Percentiles rank a stretch among this genome's conserved stretches.
These are phyloP conservation scores for Symbiodinium pilosum DNA, from an alignment of 73 alveolate genomes.

Conservation along the genomic window DNA sequence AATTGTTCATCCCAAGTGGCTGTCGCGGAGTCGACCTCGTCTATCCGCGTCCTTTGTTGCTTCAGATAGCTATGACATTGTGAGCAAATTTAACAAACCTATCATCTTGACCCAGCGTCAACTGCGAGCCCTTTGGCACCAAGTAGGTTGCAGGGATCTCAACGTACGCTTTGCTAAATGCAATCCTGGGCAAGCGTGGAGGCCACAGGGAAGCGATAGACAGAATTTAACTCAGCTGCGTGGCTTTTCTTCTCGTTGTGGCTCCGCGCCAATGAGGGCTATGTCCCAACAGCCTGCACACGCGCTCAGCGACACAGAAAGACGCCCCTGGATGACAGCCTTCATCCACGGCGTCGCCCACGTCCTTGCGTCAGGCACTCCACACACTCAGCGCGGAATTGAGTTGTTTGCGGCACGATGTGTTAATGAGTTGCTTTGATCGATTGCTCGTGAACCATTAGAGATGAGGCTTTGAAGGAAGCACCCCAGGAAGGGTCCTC, in stretches of 20 bases:
- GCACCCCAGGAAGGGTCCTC: too few relatives aligned
- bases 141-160: conserved; percentile 14
- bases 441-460: too few relatives aligned
- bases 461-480: too few relatives aligned
- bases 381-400: too few relatives aligned
- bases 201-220: too few relatives aligned
- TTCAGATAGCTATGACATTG: too few relatives aligned
- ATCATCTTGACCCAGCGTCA: neutral
- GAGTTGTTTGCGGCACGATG: too few relatives aligned
- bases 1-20: neutral
- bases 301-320: too few relatives aligned
- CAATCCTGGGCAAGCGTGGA: neutral
- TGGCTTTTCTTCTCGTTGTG: conserved; percentile 7
- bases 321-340: neutral
- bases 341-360: conserved; percentile 29
- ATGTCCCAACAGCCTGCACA: conserved; percentile 21
- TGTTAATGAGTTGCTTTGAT: too few relatives aligned
- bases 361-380: too few relatives aligned
- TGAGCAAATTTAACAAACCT: neutral
- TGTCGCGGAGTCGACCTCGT: conserved; percentile 5
- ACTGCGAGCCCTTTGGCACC: neutral
- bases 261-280: conserved; percentile 8
- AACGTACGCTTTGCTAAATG: neutral
- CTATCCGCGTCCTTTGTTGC: neutral
- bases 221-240: neutral